Percentiles rank a stretch among this genome's conserved stretches.
Conservation (phyloP, 2,329 filamentous ascomycete genomes). For the Penicillium sp. region DNA sequence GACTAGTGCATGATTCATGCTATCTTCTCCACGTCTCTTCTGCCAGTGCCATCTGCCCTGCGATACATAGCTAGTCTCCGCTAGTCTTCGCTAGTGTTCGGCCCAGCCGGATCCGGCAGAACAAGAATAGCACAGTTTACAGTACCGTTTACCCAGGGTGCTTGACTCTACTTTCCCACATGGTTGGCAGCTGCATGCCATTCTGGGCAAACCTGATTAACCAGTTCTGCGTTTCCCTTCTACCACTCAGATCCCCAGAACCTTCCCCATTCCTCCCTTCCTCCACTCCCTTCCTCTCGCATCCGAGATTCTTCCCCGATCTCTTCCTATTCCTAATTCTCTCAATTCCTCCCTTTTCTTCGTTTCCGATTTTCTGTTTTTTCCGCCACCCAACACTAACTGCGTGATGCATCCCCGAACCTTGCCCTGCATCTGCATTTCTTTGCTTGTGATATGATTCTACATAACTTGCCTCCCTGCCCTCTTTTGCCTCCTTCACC, state of each 20-base stretch:
- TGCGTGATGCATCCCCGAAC: conserved; percentile 20
- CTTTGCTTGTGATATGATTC: conserved; percentile 23
- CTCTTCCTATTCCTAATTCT: conserved; percentile 4
- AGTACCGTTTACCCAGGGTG: no score
- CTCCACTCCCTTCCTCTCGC: conserved; percentile 6
- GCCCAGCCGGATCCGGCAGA: no score
- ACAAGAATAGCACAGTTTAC: conserved; percentile 25
- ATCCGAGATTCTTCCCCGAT: conserved; percentile 15
- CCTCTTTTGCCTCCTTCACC: conserved; percentile 7
- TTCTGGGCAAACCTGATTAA: conserved; percentile 1
- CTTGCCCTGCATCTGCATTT: conserved; percentile 21
- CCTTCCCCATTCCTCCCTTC: conserved; percentile 10
- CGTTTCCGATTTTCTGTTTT: conserved; percentile 6
- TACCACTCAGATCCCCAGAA: background rate
- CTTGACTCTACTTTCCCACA: no score
- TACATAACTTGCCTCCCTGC: conserved; percentile 18
- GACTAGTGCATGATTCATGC: conserved; percentile 5
- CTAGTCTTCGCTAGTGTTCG: conserved; percentile 8
- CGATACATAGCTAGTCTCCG: background rate
- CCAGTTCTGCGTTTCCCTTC: background rate
- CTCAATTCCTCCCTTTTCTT: background rate
- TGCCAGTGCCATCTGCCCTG: background rate
- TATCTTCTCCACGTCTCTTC: background rate
- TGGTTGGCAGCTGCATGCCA: conserved; percentile 39
- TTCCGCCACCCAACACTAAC: conserved; percentile 28